Evolutionary conservation across 257 asterid species (phyloP), one percentile per base, ranked within the genome.

Genomic region (Verbena officinalis): DNA sequence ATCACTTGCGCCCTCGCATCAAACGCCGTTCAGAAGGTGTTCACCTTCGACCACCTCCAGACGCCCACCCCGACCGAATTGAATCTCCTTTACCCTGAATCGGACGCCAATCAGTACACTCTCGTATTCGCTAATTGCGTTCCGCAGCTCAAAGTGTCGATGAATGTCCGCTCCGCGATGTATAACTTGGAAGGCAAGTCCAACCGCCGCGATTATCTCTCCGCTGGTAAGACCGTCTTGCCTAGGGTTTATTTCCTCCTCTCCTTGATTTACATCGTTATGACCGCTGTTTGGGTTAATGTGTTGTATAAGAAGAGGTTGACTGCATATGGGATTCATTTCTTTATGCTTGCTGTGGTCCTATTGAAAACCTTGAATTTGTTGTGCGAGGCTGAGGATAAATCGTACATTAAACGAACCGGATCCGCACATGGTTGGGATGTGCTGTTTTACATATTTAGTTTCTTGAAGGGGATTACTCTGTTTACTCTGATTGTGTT

Each of bases 391-490:
- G 96, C 95, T 1, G 97, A 90, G 87, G 96, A 87, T n/a, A 90
- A 87, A 72, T 84, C 84, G 27, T 81, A 78, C 27, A 86, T 88
- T 23, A 86, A 84, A 63, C 80, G 85, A 1, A 84, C 91, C 0
- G 95, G 96, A 0, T 76, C 82, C 1, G 96, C 91, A 0, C 96
- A 86, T 45, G 96, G 96, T 7, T 88, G 96, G 95, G 96, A 88
- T 78, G 89, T 88, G 13, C 40, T 84, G 78, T 86, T 86, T 50
- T 88, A 84, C 67, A 84, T 88, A 30, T 86, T 88, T 34, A 88
- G 95, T 61, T 86, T 88, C 69, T 48, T 84, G 73, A 88, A 88
- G 69, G 96, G 95, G 11, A 78, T 88, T 11, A 75, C 82, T 64
- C 17, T 86, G 75, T 88, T 88, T 64, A 82, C 95, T 27, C 65